phyloP scores from a whole-genome alignment of 164 flowering plant genomes.

The Chimonanthus praecox region DNA sequence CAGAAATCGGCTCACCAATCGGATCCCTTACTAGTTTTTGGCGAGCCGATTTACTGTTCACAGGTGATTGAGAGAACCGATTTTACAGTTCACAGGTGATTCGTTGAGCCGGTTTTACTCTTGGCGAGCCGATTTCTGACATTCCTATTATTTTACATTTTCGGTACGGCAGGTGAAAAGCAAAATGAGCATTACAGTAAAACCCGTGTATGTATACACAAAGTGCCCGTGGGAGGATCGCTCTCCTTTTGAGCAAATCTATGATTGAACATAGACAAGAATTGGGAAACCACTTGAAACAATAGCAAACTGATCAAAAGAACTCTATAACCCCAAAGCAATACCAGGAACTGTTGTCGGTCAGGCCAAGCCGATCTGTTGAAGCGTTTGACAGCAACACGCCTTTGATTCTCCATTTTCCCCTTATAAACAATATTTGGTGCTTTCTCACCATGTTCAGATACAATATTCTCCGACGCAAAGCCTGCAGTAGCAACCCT shows the following conservation, averaged over 20 bases:
- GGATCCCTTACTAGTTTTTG: no score
- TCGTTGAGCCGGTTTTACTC: no score
- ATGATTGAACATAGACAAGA: neutral
- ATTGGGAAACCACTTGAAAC: neutral
- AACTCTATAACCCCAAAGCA: neutral
- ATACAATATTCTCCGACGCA: slow-evolving; percentile 85
- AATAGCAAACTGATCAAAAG: neutral
- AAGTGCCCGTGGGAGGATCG: no score
- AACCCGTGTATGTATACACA: no score
- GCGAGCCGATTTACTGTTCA: no score
- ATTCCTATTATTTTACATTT: no score
- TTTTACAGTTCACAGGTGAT: no score
- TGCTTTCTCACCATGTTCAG: slow-evolving; percentile 96
- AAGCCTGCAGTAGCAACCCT: slow-evolving; percentile 82
- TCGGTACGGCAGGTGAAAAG: no score
- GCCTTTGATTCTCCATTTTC: slow-evolving; percentile 62
- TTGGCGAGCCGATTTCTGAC: no score
- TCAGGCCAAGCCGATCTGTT: slow-evolving; percentile 93
- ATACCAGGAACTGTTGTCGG: slow-evolving; percentile 77
- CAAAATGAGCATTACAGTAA: neutral
- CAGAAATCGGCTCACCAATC: no score
- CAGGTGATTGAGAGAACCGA: no score
- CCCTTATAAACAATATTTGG: slow-evolving; percentile 96
- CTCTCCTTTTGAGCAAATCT: no score
- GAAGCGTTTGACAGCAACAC: slow-evolving; percentile 84